A percentile compares a stretch with the other conserved stretches of the same genome.
phyloP scores from a whole-genome alignment of 208 protist genomes.

The Leishmania major region DNA sequence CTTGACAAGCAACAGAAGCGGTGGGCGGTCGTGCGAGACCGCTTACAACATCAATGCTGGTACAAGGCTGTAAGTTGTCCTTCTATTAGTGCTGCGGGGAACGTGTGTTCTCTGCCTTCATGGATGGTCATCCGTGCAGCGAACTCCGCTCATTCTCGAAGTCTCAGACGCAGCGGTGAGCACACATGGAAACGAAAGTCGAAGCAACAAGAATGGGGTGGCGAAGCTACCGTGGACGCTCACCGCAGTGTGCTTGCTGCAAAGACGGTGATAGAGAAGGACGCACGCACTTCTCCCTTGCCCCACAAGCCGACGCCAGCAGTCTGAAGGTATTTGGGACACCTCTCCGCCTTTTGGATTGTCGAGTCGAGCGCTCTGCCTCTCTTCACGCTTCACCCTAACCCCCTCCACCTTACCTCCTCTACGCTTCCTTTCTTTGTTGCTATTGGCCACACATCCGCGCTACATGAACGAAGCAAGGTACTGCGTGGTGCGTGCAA shows the following conservation, averaged over 20 bases:
- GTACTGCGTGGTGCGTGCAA: not conserved
- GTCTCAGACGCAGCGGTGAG: not conserved
- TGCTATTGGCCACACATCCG: not conserved
- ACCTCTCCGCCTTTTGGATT: not conserved
- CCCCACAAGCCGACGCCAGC: not conserved
- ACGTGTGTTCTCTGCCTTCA: not conserved
- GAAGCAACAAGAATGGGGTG: no score
- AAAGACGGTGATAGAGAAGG: not conserved
- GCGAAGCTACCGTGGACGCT: not conserved
- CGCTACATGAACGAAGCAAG: not conserved
- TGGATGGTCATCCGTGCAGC: not conserved
- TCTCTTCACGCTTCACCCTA: not conserved
- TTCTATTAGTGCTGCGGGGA: not conserved
- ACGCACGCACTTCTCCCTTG: no score
- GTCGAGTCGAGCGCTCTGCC: not conserved
- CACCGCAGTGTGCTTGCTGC: not conserved
- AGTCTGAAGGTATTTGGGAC: not conserved
- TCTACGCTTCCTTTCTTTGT: not conserved
- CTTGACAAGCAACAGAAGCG: not conserved
- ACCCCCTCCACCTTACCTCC: not conserved
- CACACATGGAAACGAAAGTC: not conserved
- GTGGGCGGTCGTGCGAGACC: not conserved
- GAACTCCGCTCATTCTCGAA: not conserved
- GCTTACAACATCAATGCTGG: not conserved
- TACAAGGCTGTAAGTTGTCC: not conserved